phyloP scores from a whole-genome alignment of 2,329 filamentous ascomycete genomes.

The Thielaviopsis cerberus region DNA sequence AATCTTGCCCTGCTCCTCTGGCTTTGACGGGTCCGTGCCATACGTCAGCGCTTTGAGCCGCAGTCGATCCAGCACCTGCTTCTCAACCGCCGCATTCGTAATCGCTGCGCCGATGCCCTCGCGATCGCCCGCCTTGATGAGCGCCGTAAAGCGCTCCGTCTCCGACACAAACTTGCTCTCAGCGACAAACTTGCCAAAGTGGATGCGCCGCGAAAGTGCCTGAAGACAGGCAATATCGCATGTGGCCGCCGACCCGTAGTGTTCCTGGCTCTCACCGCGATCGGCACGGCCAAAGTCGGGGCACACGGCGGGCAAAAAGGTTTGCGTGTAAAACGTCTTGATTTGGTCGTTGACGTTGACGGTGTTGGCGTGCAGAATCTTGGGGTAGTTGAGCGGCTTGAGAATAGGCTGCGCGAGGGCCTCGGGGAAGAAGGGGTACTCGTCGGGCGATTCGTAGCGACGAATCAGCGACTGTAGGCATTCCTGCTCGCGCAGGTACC shows the following conservation, averaged over 20 bases:
- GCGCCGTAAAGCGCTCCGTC: constrained; percentile 54
- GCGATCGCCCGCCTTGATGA: constrained; percentile 68
- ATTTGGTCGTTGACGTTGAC: constrained; percentile 83
- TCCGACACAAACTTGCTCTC: constrained; percentile 86
- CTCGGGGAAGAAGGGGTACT: constrained; percentile 89
- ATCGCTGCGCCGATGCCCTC: constrained; percentile 75
- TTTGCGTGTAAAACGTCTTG: constrained; percentile 64
- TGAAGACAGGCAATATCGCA: constrained; percentile 83
- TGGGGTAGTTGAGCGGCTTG: constrained; percentile 72
- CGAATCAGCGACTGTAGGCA: constrained; percentile 80
- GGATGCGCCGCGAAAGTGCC: constrained; percentile 73
- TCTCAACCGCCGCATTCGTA: constrained; percentile 74
- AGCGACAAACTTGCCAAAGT: constrained; percentile 97
- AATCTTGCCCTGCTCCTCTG: constrained; percentile 54
- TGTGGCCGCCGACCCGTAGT: constrained; percentile 84
- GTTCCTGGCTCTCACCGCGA: constrained; percentile 71
- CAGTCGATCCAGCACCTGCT: constrained; percentile 74
- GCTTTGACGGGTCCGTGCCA: constrained; percentile 65
- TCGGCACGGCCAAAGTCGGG: constrained; percentile 59
- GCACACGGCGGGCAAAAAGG: constrained; percentile 71
- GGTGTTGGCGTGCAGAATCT: constrained; percentile 69
- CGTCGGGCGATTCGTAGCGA: constrained; percentile 88
- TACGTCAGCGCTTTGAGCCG: constrained; percentile 83
- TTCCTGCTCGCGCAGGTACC: constrained; percentile 81
- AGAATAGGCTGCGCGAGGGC: constrained; percentile 64